Evolutionary conservation across 2,329 filamentous ascomycete species (phyloP).

Genomic region (Pseudocercospora fuligena): DNA sequence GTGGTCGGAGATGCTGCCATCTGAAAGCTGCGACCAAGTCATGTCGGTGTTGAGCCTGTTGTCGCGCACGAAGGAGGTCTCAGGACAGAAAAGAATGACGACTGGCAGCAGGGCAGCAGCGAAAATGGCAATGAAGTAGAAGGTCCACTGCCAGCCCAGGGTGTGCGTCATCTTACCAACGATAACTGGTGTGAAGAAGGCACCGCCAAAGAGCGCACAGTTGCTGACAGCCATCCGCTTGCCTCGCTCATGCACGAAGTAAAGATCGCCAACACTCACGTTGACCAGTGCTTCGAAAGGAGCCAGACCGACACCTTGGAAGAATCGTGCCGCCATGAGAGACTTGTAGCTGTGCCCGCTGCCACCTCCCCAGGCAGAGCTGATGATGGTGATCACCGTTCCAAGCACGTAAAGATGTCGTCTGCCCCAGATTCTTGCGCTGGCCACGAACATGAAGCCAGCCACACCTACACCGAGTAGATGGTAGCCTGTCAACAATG

Average conservation of each 20-base stretch:
- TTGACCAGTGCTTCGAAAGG: conserved; percentile 92
- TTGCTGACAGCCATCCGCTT: conserved; percentile 84
- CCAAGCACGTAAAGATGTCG: conserved; percentile 84
- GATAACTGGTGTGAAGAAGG: conserved; percentile 83
- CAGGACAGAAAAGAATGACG: conserved; percentile 79
- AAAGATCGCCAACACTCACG: conserved; percentile 85
- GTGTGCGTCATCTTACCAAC: conserved; percentile 81
- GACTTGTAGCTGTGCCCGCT: conserved; percentile 70
- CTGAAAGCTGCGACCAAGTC: conserved; percentile 30
- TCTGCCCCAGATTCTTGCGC: conserved; percentile 89
- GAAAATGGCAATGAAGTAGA: conserved; percentile 88
- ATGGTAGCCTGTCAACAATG: conserved; percentile 84
- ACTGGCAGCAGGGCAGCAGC: conserved; percentile 70
- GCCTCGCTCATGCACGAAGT: conserved; percentile 82
- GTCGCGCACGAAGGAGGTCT: conserved; percentile 77
- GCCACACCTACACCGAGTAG: conserved; percentile 80
- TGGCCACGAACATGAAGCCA: conserved; percentile 84
- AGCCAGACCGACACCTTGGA: conserved; percentile 84
- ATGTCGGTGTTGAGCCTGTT: conserved; percentile 72
- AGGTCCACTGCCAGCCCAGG: conserved; percentile 85
- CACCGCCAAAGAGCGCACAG: conserved; percentile 71
- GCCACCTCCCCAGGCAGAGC: conserved; percentile 78
- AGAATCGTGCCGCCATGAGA: conserved; percentile 76
- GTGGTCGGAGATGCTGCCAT: conserved; percentile 11
- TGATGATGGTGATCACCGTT: conserved; percentile 71